Conservation (phyloP, 2,329 filamentous ascomycete genomes). For the Penicillium vulpinum region DNA sequence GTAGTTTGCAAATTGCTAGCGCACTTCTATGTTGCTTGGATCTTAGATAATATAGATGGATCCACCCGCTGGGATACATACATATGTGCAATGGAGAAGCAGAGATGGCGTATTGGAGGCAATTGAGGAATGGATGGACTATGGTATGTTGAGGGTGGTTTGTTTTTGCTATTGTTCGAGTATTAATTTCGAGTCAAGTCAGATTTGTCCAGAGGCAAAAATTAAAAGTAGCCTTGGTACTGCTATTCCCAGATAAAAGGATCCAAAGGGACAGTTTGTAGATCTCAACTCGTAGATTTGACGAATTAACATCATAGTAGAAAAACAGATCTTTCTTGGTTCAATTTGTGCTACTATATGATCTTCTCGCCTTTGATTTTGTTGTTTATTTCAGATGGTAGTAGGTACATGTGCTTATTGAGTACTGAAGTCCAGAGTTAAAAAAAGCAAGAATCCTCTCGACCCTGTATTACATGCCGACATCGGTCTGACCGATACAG, state of each 20-base stretch:
- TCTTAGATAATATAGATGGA: rapidly evolving
- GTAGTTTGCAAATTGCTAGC: too few species aligned
- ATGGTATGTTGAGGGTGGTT: neutral
- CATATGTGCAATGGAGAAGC: too few species aligned
- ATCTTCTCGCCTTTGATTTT: too few species aligned
- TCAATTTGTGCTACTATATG: too few species aligned
- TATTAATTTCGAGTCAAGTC: neutral
- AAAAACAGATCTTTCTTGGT: neutral
- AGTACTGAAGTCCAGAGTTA: neutral
- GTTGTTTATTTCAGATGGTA: neutral
- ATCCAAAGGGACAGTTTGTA: neutral
- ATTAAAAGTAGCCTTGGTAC: too few species aligned
- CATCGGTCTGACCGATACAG: neutral
- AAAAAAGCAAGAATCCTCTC: neutral
- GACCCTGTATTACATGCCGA: neutral
- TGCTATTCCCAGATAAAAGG: neutral
- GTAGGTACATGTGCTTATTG: too few species aligned
- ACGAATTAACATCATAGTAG: neutral
- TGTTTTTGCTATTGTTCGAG: neutral
- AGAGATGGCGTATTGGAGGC: neutral
- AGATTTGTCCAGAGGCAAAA: neutral
- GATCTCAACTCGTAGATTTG: neutral
- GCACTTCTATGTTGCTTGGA: too few species aligned
- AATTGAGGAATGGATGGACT: neutral
- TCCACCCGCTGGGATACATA: too few species aligned